Base-by-base conservation (phyloP, 2,329 filamentous ascomycete genomes). In the Hypoxylon sp. region DNA sequence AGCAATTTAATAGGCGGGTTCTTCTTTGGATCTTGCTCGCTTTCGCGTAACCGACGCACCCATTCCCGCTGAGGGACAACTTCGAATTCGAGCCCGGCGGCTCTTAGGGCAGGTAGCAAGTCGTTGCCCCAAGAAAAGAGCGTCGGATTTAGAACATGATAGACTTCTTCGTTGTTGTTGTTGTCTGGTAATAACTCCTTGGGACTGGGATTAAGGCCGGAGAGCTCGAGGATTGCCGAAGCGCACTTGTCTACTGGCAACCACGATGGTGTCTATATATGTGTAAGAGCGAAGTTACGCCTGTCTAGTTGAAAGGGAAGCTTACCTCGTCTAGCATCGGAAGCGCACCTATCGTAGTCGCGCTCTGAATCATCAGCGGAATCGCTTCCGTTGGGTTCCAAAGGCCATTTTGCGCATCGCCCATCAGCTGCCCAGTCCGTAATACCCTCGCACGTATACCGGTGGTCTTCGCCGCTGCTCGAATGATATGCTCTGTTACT, bases 1-100 rank as follows among this genome's bases (percentile, higher is more conserved):
- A 86, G 69, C 24, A 88, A 74, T 75, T 87, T 87, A 62, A 85
- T 79, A 0, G 83, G 81, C 11, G 86, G 85, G 67, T 87, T 88
- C 6, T 69, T 72, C n/a, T 75, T 72, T 0, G 84, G 83, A 72
- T 88, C 84, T 1, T 79, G 80, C 54, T 87, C 82, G 2, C 82
- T 82, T 1, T 77, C 77, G 3, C 82, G 78, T 11, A 88, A 71
- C 1, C 79, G 75, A 4, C 76, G 68, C 17, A 87, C 74, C 84
- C 85, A 86, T 58, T 85, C 80, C 7, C 77, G 75, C 42, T 81
- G 78, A 2, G 80, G 67, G 1, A 87, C 81, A 6, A 79, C 74
- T 17, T 81, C 76, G 52, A 86, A 86, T 15, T 78, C 64, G 5
- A 87, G 73, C 0, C 85, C 84, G 0, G 82, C 80, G 0, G 75